Conservation (phyloP, 2,329 filamentous ascomycete species). For the Alternaria brassicicola region DNA sequence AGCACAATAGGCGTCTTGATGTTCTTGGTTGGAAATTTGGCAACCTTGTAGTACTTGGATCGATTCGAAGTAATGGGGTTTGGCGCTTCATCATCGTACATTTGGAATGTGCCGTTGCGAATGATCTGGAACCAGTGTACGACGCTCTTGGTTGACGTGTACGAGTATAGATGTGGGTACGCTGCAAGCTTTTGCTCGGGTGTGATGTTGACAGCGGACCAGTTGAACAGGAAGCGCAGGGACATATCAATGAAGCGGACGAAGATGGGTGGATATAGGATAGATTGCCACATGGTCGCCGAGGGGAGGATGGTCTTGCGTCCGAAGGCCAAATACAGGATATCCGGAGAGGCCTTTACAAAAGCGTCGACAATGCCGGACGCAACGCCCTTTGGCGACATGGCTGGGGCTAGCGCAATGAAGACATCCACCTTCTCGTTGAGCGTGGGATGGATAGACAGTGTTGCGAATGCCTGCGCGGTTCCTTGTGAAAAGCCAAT, state of each 20-base stretch:
- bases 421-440: conserved; percentile 96
- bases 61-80: conserved; percentile 72
- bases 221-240: conserved; percentile 84
- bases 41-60: conserved; percentile 91
- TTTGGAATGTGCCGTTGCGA: conserved; percentile 92
- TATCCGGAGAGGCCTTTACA: conserved; percentile 89
- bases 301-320: conserved; percentile 89
- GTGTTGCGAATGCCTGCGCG: conserved; percentile 90
- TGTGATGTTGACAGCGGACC: conserved; percentile 84
- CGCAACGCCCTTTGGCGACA: conserved; percentile 89
- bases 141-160: conserved; percentile 93
- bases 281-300: conserved; percentile 95
- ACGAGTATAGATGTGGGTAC: conserved; percentile 95
- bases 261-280: conserved; percentile 94
- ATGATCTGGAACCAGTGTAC: conserved; percentile 99
- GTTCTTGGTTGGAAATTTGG: conserved; percentile 94
- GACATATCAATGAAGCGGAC: conserved; percentile 83
- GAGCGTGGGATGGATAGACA: conserved; percentile 88
- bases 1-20: conserved; percentile 95
- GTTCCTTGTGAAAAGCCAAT: conserved; percentile 98
- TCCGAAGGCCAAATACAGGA: conserved; percentile 91
- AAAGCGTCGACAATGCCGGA: conserved; percentile 92
- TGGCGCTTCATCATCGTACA: conserved; percentile 95
- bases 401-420: conserved; percentile 92
- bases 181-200: conserved; percentile 89